Evolutionary conservation across 176 grass and related monocot genomes (phyloP), one percentile per base, ranked within the genome.

Genomic region (Typha latifolia): DNA sequence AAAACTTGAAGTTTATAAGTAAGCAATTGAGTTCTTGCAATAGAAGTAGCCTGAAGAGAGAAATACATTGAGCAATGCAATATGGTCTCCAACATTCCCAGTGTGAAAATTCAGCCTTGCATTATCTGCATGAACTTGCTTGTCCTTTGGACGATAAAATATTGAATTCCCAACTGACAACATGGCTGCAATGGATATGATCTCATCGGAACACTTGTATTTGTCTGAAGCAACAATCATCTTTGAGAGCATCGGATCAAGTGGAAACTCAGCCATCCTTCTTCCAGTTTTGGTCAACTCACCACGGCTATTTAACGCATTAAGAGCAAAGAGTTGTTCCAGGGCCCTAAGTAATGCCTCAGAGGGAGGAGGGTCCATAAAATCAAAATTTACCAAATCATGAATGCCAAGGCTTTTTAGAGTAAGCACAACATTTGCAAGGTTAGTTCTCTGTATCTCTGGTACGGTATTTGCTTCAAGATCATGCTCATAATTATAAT

Each of bases 321-420:
- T 89, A 34, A 97, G 83, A 67, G 93, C 93, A 89, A 91, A 96
- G 67, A 97, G 82, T 78, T 92, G 88, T 76, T 97, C 93, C 62
- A 97, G 76, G 47, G 93, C 88, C 72, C 85, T 83, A 31, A 97
- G 73, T 34, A 97, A 72, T 69, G 93, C 93, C 73, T 92, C 88
- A 75, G 88, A 89, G 19, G 93, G 88, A 18, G 88, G 93, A 22
- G 88, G 93, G 14, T 97, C 88, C 93, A 97, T 97, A 64, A 97
- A 97, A 59, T 97, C 93, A 76, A 97, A 97, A 79, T 97, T 97
- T 67, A 97, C 85, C 78, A 97, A 83, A 59, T 97, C 93, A 68
- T 97, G 81, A 80, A 97, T 92, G 47, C 88, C 88, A 26, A 97
- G 78, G 79, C 85, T 89, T 80, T 92, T 97, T 61, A 97, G 79